Conservation (phyloP, 768 basidiomycete genomes). For the Mycena indigotica region DNA sequence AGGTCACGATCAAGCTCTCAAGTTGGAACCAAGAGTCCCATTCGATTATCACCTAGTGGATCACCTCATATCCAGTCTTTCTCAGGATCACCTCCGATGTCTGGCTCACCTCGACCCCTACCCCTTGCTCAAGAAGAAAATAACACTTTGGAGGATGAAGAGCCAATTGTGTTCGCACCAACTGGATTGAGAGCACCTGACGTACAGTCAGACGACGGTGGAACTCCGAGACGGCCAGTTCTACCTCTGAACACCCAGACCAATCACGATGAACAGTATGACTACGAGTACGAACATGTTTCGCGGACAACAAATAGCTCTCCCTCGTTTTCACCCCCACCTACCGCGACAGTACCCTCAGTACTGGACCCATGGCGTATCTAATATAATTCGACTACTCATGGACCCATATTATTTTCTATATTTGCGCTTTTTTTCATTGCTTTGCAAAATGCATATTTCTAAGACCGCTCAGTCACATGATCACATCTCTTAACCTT, state of each 20-base stretch:
- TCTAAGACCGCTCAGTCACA: too few species aligned
- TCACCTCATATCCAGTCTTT: neutral
- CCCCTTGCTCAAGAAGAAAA: too few species aligned
- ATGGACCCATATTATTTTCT: too few species aligned
- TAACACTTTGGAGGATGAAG: neutral
- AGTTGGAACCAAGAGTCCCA: constrained; percentile 20
- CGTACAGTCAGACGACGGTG: neutral
- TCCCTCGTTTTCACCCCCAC: neutral
- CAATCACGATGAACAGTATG: neutral
- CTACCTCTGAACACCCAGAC: neutral
- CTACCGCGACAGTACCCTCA: neutral
- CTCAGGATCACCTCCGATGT: neutral
- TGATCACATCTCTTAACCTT: too few species aligned
- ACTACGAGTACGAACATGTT: constrained; percentile 1
- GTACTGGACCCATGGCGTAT: neutral
- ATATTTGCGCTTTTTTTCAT: too few species aligned
- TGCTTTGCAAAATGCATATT: too few species aligned
- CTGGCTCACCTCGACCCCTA: too few species aligned
- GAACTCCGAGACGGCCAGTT: neutral
- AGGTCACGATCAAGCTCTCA: constrained; percentile 20
- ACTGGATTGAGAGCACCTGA: neutral
- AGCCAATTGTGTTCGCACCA: neutral
- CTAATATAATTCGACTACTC: too few species aligned
- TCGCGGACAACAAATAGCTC: neutral
- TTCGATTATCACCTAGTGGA: neutral